These are phyloP conservation scores for Lactuca saligna DNA, from an alignment of 129 eudicot species.

Conservation along the genomic window DNA sequence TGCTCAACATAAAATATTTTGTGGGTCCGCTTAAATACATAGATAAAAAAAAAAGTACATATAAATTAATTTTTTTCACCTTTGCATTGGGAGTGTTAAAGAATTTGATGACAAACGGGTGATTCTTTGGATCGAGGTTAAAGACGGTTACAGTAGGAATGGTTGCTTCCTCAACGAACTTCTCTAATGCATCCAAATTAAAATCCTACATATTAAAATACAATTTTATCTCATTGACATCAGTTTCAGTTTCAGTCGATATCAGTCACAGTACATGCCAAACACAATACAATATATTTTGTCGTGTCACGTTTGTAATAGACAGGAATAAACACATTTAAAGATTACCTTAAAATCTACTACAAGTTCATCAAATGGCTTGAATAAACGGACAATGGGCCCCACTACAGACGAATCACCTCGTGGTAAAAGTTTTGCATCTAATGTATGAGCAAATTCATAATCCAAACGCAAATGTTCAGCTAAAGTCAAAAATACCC, in stretches of 20 bases:
- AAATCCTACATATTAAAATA: conserved; percentile 58
- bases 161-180: conserved; percentile 73
- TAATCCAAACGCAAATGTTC: conserved; percentile 69
- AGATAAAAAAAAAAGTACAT: not conserved
- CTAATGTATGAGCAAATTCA: conserved; percentile 77
- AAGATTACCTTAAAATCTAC: conserved; percentile 68
- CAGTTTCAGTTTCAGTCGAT: not conserved
- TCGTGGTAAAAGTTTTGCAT: conserved; percentile 74
- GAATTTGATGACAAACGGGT: conserved; percentile 73
- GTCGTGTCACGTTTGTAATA: not conserved
- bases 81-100: conserved; percentile 70
- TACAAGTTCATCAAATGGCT: conserved; percentile 94
- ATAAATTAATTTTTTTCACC: conserved; percentile 39
- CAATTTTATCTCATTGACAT: not conserved
- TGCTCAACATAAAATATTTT: not conserved
- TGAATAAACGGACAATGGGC: conserved; percentile 73
- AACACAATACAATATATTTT: not conserved
- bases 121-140: conserved; percentile 71
- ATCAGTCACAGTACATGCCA: too few species aligned
- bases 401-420: conserved; percentile 74
- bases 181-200: conserved; percentile 59
- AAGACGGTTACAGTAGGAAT: conserved; percentile 69
- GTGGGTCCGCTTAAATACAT: not conserved
- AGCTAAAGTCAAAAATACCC: conserved; percentile 60
- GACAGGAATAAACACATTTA: not conserved